These are phyloP conservation scores for Penicillium simplicissimum DNA, from an alignment of 495 filamentous ascomycete genomes.

Conservation along the genomic window DNA sequence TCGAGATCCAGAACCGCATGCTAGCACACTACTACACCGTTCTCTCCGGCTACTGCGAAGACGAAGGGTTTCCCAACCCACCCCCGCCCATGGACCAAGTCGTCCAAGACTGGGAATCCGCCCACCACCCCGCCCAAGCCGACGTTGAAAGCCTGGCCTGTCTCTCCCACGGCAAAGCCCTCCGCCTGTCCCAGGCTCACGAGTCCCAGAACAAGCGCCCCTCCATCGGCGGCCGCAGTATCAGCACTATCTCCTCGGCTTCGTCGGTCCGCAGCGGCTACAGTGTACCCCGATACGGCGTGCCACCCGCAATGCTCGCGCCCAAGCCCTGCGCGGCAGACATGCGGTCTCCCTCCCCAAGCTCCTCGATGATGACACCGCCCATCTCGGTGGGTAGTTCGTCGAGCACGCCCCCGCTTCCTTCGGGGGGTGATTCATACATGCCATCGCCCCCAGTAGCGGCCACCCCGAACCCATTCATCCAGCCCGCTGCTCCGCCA, in stretches of 20 bases:
- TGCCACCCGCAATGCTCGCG: slow-evolving; percentile 22
- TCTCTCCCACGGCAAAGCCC: slow-evolving; percentile 72
- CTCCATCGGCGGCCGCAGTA: slow-evolving; percentile 23
- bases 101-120: slow-evolving; percentile 65
- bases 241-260: slow-evolving; percentile 16
- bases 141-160: slow-evolving; percentile 72
- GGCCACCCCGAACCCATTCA: slow-evolving; percentile 8
- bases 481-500: slow-evolving; percentile 16
- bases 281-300: slow-evolving; percentile 19
- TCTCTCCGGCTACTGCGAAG: slow-evolving; percentile 74
- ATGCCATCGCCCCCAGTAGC: slow-evolving; percentile 12
- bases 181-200: slow-evolving; percentile 61
- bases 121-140: slow-evolving; percentile 63
- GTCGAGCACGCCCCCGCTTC: slow-evolving; percentile 28
- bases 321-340: slow-evolving; percentile 23
- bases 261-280: slow-evolving; percentile 12
- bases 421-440: slow-evolving; percentile 23
- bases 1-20: slow-evolving; percentile 80
- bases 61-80: slow-evolving; percentile 69
- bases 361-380: slow-evolving; percentile 23
- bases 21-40: slow-evolving; percentile 84
- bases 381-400: slow-evolving; percentile 24
- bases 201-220: slow-evolving; percentile 38
- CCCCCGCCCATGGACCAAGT: slow-evolving; percentile 73
- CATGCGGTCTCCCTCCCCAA: slow-evolving; percentile 16